A percentile compares a stretch with the other conserved stretches of the same genome.
phyloP scores from a whole-genome alignment of 2,329 filamentous ascomycete species.

The Diplodia mutila region DNA sequence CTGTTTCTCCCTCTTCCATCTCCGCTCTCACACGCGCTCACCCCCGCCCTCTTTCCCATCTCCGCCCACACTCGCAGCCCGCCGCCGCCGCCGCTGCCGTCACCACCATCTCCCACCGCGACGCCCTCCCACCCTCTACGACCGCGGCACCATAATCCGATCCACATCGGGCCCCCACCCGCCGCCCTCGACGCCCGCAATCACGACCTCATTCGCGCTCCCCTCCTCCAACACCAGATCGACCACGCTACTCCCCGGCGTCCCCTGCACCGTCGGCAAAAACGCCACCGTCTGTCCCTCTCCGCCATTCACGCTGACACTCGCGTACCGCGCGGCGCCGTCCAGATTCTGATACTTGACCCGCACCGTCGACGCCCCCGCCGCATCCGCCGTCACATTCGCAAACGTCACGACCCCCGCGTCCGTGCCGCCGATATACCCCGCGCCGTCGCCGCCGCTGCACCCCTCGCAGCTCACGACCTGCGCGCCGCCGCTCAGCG shows the following conservation, averaged over 20 bases:
- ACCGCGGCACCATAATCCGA: constrained; percentile 57
- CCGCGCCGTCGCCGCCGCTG: constrained; percentile 54
- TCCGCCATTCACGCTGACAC: constrained; percentile 61
- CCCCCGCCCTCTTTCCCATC: no score
- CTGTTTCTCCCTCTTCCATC: no score
- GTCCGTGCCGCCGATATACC: constrained; percentile 49
- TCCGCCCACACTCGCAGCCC: neutral
- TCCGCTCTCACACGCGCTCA: no score
- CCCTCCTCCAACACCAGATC: constrained; percentile 55
- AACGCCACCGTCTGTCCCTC: constrained; percentile 57
- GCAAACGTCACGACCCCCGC: constrained; percentile 58
- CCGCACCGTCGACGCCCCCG: constrained; percentile 56
- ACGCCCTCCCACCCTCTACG: constrained; percentile 31
- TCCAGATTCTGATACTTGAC: constrained; percentile 64
- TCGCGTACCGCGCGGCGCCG: constrained; percentile 55
- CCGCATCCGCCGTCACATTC: constrained; percentile 49
- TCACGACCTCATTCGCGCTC: constrained; percentile 55
- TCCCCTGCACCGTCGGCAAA: constrained; percentile 52
- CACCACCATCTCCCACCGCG: no score
- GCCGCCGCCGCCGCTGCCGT: neutral
- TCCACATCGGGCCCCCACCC: constrained; percentile 59
- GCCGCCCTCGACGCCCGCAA: constrained; percentile 45
- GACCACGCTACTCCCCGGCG: constrained; percentile 53
- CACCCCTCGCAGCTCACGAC: constrained; percentile 63
- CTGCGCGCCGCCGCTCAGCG: constrained; percentile 52